Conservation (phyloP, 163 green algal genomes). For the Prototheca wickerhamii region DNA sequence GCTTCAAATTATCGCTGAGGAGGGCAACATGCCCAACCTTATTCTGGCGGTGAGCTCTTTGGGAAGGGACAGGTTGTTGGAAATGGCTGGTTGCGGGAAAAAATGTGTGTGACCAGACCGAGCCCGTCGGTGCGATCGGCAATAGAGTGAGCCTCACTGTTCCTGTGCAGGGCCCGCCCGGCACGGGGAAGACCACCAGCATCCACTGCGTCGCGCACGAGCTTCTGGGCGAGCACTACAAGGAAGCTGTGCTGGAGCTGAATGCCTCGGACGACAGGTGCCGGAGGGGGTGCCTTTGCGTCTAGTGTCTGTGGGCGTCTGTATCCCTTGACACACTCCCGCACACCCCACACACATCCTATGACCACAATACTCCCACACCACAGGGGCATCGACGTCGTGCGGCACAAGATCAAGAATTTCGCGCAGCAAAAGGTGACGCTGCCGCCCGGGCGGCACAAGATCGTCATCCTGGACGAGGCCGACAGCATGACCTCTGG, state of each 20-base stretch:
- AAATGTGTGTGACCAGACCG: not conserved
- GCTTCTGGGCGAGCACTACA: constrained; percentile 76
- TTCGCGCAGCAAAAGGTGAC: constrained; percentile 97
- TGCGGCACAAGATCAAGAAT: constrained; percentile 99
- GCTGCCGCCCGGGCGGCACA: constrained; percentile 82
- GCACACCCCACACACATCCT: not conserved
- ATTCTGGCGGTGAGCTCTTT: constrained; percentile 74
- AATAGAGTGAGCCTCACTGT: not conserved
- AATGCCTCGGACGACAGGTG: constrained; percentile 95
- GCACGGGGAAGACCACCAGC: constrained; percentile 96
- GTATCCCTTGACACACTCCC: not conserved
- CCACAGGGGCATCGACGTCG: constrained; percentile 93
- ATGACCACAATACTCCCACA: too few species aligned
- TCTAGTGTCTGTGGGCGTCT: not conserved
- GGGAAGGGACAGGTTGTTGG: constrained; percentile 2
- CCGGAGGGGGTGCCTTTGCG: not conserved
- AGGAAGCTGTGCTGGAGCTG: constrained; percentile 92
- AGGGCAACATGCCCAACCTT: constrained; percentile 97
- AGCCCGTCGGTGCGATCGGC: not conserved
- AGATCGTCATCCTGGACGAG: constrained; percentile 97
- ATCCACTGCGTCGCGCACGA: constrained; percentile 83
- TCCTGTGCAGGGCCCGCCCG: constrained; percentile 73
- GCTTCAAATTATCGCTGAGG: constrained; percentile 82
- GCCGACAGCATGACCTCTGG: constrained; percentile 91
- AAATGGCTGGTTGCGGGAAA: not conserved